Conservation (phyloP, 2,329 filamentous ascomycete genomes). For the Teratosphaeriaceae sp. region DNA sequence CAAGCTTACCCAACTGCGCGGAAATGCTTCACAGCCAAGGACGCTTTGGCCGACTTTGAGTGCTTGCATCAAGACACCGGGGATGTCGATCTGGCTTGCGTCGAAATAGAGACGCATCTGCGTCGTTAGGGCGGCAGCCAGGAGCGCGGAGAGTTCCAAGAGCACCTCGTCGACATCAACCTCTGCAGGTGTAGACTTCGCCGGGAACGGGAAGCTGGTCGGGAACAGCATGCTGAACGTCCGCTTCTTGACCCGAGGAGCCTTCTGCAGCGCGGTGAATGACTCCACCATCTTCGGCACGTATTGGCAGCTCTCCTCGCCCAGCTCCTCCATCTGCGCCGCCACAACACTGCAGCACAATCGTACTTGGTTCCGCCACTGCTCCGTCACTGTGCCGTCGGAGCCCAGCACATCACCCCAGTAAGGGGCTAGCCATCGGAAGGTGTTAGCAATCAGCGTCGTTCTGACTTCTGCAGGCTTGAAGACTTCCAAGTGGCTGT, state of each 20-base stretch:
- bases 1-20: conserved; percentile 81
- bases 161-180: conserved; percentile 64
- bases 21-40: conserved; percentile 82
- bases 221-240: conserved; percentile 84
- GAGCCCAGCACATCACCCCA: conserved; percentile 59
- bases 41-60: conserved; percentile 86
- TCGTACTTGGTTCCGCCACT: conserved; percentile 89
- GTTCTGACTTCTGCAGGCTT: conserved; percentile 67
- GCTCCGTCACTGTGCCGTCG: conserved; percentile 60
- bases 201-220: conserved; percentile 80
- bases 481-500: conserved; percentile 77
- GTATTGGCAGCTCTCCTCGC: conserved; percentile 77
- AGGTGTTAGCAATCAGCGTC: conserved; percentile 54
- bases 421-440: conserved; percentile 85
- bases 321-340: conserved; percentile 70
- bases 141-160: conserved; percentile 78
- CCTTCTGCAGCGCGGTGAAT: conserved; percentile 68
- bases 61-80: conserved; percentile 67
- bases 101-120: conserved; percentile 26
- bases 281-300: conserved; percentile 88
- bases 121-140: conserved; percentile 54
- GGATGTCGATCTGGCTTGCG: conserved; percentile 56
- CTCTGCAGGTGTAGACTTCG: conserved; percentile 55
- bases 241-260: conserved; percentile 51
- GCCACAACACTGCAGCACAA: conserved; percentile 90